A percentile compares a stretch with the other conserved stretches of the same genome.
Evolutionary conservation across 768 basidiomycete genomes (phyloP).

Genomic region (Mycena polygramma): DNA sequence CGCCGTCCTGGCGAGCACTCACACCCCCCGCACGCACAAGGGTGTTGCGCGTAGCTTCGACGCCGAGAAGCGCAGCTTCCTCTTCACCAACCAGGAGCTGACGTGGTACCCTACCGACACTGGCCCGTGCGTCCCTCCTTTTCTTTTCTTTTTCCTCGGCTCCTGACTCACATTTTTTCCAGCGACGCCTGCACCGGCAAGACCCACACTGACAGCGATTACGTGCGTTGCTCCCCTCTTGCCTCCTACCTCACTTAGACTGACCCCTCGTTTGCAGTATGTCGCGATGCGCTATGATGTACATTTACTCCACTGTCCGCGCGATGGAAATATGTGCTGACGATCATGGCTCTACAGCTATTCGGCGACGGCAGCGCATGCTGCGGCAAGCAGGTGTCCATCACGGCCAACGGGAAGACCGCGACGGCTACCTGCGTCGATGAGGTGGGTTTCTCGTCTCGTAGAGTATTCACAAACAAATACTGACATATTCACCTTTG

Average conservation of each 20-base stretch:
- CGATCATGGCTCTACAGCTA: conserved; percentile 5
- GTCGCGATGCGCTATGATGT: conserved; percentile 34
- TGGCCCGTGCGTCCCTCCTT: conserved; percentile 9
- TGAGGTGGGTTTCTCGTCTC: conserved; percentile 13
- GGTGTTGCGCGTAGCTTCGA: neutral
- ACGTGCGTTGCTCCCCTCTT: conserved; percentile 6
- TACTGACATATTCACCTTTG: too few species aligned
- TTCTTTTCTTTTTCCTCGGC: neutral
- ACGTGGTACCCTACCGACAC: conserved; percentile 18
- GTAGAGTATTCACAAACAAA: neutral
- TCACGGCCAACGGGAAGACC: conserved; percentile 30
- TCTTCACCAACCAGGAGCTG: neutral
- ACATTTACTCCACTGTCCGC: neutral
- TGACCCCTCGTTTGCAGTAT: conserved; percentile 15
- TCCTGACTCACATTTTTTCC: neutral
- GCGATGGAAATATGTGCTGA: neutral
- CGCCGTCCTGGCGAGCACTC: conserved; percentile 14
- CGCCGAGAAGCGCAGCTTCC: neutral
- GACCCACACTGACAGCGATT: conserved; percentile 12
- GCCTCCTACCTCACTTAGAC: too few species aligned
- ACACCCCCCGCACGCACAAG: conserved; percentile 7
- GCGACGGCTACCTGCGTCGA: conserved; percentile 34
- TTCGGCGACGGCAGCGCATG: conserved; percentile 24
- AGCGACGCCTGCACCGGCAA: conserved; percentile 18
- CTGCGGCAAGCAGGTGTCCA: conserved; percentile 29